Base-by-base conservation (phyloP, 2,329 filamentous ascomycete species). In the Cytospora mali region DNA sequence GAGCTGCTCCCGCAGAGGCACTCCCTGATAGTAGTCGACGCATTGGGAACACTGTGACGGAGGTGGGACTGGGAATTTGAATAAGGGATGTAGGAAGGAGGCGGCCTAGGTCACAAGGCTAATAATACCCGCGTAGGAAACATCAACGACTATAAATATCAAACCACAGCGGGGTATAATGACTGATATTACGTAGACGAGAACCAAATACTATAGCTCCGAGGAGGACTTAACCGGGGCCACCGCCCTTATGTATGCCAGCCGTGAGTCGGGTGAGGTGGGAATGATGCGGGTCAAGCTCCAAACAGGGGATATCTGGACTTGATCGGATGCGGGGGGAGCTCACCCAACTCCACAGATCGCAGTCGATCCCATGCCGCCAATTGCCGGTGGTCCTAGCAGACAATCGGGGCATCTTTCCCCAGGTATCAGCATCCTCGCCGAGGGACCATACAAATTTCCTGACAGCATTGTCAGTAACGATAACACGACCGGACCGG, bases 21-120 rank as follows among this genome's bases (percentile, higher is more conserved):
- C 77, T 75, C 65, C 76, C 74, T 58, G 78, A 73, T 67, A 81
- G 68, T 67, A 79, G 70, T 69, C 79, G 80, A 74, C 79, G 80
- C 80, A 83, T 83, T 62, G 66, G 35, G 58, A 27, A 53, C 7
- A 5, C 13, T 54, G 4, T 35, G 33, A 29, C 48, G 49, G 25
- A 51, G 54, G 55, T 35, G 49, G 27, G 61, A 64, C n/a, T 23
- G 63, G 55, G 65, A 55, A 53, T 64, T 58, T 54, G 62, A 57
- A 48, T 53, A 63, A 50, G 31, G 57, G 64, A 61, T 53, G 56
- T 55, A 7, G n/a, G 39, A 33, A 16, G 11, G 10, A 18, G 31
- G 23, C 29, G 49, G 33, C 23, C 18, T 23, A 53, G 14, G 31
- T 59, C 29, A 14, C 49, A 31, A 13, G 31, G 25, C 23, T 48